A percentile compares a stretch with the other conserved stretches of the same genome.
Conservation (phyloP, 2,329 filamentous ascomycete genomes). For the Kalmusia sp. region DNA sequence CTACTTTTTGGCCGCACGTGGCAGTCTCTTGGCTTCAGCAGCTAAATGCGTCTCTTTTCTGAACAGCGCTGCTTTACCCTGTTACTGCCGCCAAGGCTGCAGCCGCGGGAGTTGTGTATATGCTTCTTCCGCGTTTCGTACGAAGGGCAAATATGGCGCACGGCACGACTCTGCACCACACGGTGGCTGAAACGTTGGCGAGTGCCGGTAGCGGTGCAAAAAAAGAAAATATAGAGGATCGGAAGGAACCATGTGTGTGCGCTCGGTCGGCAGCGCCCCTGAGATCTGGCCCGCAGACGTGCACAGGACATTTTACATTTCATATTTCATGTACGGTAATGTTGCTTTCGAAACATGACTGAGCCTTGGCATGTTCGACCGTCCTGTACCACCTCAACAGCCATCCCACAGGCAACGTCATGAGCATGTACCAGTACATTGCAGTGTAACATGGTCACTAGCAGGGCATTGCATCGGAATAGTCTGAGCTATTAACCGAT, state of each 20-base stretch:
- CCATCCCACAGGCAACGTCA: background rate
- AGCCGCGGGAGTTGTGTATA: background rate
- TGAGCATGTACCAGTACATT: background rate
- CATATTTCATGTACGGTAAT: too few species aligned
- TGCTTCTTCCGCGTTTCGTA: background rate
- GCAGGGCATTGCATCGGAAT: background rate
- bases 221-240: background rate
- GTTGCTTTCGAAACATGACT: too few species aligned
- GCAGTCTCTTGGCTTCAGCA: background rate
- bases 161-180: background rate
- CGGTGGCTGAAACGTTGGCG: slow-evolving; percentile 7
- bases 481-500: background rate
- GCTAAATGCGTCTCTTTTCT: background rate
- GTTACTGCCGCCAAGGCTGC: slow-evolving; percentile 1
- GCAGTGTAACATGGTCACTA: background rate
- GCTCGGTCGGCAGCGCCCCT: background rate
- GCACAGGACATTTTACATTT: too few species aligned
- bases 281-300: too few species aligned
- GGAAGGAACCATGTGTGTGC: background rate
- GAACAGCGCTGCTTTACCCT: slow-evolving; percentile 6
- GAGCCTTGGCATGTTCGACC: too few species aligned
- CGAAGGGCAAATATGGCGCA: background rate
- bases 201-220: background rate
- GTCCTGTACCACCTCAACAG: too few species aligned
- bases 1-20: slow-evolving; percentile 9